Conservation (phyloP, 2,329 filamentous ascomycete genomes). For the Apiospora marii region DNA sequence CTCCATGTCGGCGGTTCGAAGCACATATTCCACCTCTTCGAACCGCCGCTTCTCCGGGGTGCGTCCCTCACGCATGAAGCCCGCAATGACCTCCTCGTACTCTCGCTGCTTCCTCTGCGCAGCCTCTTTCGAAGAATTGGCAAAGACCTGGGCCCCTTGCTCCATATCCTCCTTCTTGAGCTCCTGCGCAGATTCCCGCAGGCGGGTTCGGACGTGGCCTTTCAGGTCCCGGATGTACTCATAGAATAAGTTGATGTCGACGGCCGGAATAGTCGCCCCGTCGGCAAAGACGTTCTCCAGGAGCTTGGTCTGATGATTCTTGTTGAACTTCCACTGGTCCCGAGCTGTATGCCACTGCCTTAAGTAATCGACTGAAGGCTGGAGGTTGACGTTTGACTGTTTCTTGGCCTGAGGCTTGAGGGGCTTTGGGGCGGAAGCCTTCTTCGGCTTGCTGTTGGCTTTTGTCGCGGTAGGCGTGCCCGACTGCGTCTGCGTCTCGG, state of each 20-base stretch:
- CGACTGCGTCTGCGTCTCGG: constrained; percentile 32
- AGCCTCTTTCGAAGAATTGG: constrained; percentile 56
- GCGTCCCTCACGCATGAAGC: constrained; percentile 48
- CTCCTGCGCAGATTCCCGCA: constrained; percentile 71
- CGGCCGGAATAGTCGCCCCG: constrained; percentile 72
- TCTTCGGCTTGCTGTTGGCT: constrained; percentile 42
- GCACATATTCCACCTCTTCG: constrained; percentile 60
- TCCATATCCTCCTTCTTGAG: constrained; percentile 65
- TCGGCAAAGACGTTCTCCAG: constrained; percentile 83
- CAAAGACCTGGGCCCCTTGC: constrained; percentile 55
- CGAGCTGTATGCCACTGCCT: constrained; percentile 75
- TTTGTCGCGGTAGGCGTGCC: constrained; percentile 31
- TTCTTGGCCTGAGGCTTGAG: constrained; percentile 36
- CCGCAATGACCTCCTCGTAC: constrained; percentile 64
- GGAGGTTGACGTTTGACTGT: constrained; percentile 55
- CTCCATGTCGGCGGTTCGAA: constrained; percentile 57
- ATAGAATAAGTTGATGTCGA: constrained; percentile 74
- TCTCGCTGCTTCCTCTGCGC: constrained; percentile 59
- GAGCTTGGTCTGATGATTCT: constrained; percentile 85
- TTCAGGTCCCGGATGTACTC: constrained; percentile 83
- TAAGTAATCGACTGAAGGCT: constrained; percentile 78
- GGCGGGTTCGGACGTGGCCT: constrained; percentile 73
- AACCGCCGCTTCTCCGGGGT: constrained; percentile 56
- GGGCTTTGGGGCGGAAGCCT: constrained; percentile 45
- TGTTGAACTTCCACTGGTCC: constrained; percentile 92